A percentile compares a stretch with the other conserved stretches of the same genome.
These are phyloP conservation scores for Malus hybrid DNA, from an alignment of 331 rosid genomes.

Conservation along the genomic window DNA sequence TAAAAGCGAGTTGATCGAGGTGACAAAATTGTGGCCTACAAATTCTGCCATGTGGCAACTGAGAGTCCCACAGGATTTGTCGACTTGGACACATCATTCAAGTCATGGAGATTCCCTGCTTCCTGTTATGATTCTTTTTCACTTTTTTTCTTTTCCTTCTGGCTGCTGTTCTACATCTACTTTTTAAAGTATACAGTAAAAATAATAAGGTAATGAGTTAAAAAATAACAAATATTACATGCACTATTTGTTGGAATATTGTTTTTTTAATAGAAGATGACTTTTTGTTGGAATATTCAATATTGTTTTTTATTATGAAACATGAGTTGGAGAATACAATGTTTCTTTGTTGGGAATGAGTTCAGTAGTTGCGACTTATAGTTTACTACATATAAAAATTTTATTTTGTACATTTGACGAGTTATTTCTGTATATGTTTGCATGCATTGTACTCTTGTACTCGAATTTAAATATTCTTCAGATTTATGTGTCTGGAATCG, in stretches of 20 bases:
- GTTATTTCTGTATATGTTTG: neutral
- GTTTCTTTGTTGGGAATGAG: neutral
- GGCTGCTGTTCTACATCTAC: neutral
- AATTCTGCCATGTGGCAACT: conserved; percentile 1
- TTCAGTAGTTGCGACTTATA: fast-evolving
- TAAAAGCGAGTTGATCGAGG: neutral
- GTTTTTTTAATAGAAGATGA: no score
- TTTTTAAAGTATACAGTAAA: neutral
- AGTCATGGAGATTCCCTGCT: neutral
- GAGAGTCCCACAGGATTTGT: conserved; percentile 6
- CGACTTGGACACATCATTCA: neutral
- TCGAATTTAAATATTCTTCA: no score
- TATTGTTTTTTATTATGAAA: neutral
- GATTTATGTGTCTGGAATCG: no score
- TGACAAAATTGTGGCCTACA: neutral
- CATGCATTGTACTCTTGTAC: neutral
- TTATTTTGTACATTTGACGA: no score
- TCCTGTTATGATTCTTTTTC: neutral
- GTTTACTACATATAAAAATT: no score
- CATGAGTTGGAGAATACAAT: neutral
- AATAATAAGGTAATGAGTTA: no score
- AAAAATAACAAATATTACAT: no score
- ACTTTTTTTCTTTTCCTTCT: neutral
- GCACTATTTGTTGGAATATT: neutral
- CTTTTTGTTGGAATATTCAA: no score